Base-by-base conservation (phyloP, 768 basidiomycete genomes). In the Rhizopogon vinicolor region DNA sequence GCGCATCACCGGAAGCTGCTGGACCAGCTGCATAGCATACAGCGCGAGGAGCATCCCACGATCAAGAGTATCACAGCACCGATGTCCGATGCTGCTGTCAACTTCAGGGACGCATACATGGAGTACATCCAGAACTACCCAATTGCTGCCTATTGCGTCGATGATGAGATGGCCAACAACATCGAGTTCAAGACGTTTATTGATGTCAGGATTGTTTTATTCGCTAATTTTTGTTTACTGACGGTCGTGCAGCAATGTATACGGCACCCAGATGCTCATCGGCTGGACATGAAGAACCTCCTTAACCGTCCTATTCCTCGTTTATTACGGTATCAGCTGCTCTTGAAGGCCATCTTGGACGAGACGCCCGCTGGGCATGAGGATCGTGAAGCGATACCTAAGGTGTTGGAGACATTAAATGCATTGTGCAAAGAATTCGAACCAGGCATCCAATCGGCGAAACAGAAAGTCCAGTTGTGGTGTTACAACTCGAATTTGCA, bases 101-200 rank as follows among this genome's bases (percentile, higher is more conserved):
- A 95, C 61, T 98, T 96, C 78, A 82, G 91, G 6, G 88, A 91
- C 48, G 87, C 89, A 13, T 99, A 99, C 70, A 84, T 94, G 78
- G 89, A 93, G 58, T 98, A 97, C 63, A 83, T 93, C 58, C 83
- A 90, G n/a, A 87, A 94, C 72, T 91, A 94, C 70, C 95, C 95
- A 1, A 90, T 92, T 45, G 95, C 94, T 0, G 87, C 89, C 1
- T 90, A 90, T 63, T 75, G 88, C 43, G 88, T 98, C 53, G 90
- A 92, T 55, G 87, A 93, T 31, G 95, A 97, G 73, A 85, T 89
- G 78, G 85, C 79, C 8, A 87, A 81, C 52, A 98, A 96, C 60
- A 73, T 79, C 1, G 74, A 84, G 2, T 98, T 99, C 75, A 85
- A 86, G 65, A 68, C 75, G 1, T 93, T 97, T 63, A 82, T 93